Percentiles rank a stretch among this genome's conserved stretches.
These are phyloP conservation scores for Phellopilus nigrolimitatus DNA, from an alignment of 1,284 basidiomycete species.

Conservation along the genomic window DNA sequence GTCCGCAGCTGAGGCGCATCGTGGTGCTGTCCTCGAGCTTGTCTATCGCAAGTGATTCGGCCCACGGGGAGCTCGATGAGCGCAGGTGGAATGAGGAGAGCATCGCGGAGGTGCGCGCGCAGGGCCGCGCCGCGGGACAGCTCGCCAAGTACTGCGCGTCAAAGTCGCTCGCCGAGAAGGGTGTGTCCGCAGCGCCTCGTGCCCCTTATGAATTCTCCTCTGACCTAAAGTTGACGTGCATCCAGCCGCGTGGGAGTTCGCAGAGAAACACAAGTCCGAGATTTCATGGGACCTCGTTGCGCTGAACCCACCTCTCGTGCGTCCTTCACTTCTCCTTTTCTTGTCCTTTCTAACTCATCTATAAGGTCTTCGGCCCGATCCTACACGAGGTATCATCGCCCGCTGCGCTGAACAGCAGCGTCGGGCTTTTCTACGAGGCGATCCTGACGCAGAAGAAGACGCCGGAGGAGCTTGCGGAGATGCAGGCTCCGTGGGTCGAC, in stretches of 20 bases:
- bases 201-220: neutral
- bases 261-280: conserved; percentile 17
- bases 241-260: conserved; percentile 24
- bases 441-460: conserved; percentile 12
- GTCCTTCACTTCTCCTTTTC: neutral
- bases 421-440: conserved; percentile 10
- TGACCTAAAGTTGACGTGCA: neutral
- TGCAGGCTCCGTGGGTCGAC: conserved; percentile 38
- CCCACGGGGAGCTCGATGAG: conserved; percentile 10
- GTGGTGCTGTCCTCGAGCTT: conserved; percentile 16
- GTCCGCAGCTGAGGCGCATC: conserved; percentile 17
- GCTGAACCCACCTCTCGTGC: conserved; percentile 18
- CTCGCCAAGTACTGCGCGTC: conserved; percentile 17
- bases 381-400: conserved; percentile 15
- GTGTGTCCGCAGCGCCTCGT: neutral
- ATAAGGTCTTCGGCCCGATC: conserved; percentile 13
- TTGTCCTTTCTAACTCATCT: neutral
- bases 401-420: conserved; percentile 11
- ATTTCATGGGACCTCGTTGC: conserved; percentile 21
- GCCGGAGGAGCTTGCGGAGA: conserved; percentile 21
- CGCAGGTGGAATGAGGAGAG: conserved; percentile 17
- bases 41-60: conserved; percentile 5
- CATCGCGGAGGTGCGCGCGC: conserved; percentile 12
- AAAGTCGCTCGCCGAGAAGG: conserved; percentile 18
- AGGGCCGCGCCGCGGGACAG: conserved; percentile 10